Base-by-base conservation (phyloP, 1,284 basidiomycete species). In the Ganoderma boninense region DNA sequence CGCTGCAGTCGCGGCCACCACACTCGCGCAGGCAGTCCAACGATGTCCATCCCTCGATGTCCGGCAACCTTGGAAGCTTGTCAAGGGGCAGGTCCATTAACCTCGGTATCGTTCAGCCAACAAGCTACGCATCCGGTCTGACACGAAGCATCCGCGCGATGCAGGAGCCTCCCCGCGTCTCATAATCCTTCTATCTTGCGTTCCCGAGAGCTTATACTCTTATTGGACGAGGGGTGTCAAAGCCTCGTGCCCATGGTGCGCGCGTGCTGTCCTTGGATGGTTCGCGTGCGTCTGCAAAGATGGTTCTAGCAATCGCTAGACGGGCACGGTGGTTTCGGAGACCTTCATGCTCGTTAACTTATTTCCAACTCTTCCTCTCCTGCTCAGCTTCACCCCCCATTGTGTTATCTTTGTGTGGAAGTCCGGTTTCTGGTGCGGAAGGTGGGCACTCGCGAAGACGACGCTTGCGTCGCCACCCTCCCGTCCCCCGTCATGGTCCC, bases 131-230 rank as follows among this genome's bases (percentile, higher is more conserved):
- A 29, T 77, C 75, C 20, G 69, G 69, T 32, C 70, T 77, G 18
- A 72, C 75, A 20, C 62, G 73, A 23, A 75, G 70, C 64, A 64
- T 75, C 43, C 73, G 75, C 68, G 74, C 72, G 44, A 68, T 69
- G 67, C 71, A 71, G 62, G 74, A 76, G 40, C 64, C 70, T n/a
- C 72, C 68, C 49, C 74, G 71, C 68, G 70, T 73, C 62, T 71
- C 69, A 66, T 73, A 73, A 68, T 52, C 66, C 11, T 44, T 62
- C 49, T 38, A 35, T 43, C 40, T 43, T 32, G 32, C 46, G 52
- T 20, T 40, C 40, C 46, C 35, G 49, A 18, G 44, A 62, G 23
- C 29, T 29, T 56, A 8, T 54, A 8, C 20, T 42, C 49, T 23
- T 32, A 40, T 26, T 32, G 32, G 46, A 49, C 18, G 46, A 65